Evolutionary conservation across 768 basidiomycete species (phyloP), one percentile per base, ranked within the genome.

Genomic region (Boletus rubescentipes): DNA sequence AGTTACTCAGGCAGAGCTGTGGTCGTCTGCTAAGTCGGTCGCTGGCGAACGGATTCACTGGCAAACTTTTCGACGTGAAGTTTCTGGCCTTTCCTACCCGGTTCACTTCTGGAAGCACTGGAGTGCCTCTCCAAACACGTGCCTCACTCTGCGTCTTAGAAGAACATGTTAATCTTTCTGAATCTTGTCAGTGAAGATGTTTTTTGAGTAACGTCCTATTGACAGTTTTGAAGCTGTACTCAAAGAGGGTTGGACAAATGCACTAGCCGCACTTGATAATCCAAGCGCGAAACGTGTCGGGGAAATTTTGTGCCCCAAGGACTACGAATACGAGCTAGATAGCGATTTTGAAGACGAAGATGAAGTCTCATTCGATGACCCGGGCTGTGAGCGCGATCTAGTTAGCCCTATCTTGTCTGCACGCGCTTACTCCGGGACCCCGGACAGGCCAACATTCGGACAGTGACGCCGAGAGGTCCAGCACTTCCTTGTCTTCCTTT

Each of bases 301-400:
- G 32, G 58, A 56, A 21, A 53, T 65, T 31, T 23, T 9, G 12
- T 55, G 51, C 30, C 53, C 57, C 5, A 21, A 41, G 0, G 54
- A 42, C 30, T 55, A 66, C 29, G 56, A 68, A 9, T 59, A 66
- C 31, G 58, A 59, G 7, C 54, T 52, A 34, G 68, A 68, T 37
- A 68, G 68, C 14, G 64, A 70, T 46, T 59, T 47, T 6, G 63
- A 66, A 18, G 64, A 70, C 18, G 66, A 66, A 15, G 58, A 58
- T 2, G 56, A 58, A 30, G 35, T 32, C 15, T 20, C 35, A n/a
- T n/a, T 12, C 15, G 2, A n/a, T 38, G 9, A 38, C 10, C 18
- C 37, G 20, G 10, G 18, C n/a, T 5, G 14, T 37, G 34, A 40
- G 20, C 12, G 1, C 35, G 41, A 49, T 34, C 4, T 6, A 9